These are phyloP conservation scores for Teratosphaeria destructans DNA, from an alignment of 2,329 filamentous ascomycete genomes.

Conservation along the genomic window DNA sequence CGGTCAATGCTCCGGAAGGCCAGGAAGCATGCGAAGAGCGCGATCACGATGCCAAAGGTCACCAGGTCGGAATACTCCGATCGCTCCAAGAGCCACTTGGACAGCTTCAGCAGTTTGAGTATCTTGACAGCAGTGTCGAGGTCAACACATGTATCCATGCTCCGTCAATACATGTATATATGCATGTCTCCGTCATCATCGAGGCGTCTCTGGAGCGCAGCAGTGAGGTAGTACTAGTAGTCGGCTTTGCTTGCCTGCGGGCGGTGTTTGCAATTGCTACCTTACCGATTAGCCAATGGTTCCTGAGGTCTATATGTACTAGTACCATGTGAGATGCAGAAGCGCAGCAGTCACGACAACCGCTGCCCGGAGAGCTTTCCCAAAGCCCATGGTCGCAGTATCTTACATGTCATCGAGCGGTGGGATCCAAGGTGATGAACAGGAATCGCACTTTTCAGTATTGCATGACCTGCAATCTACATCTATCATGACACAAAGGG, in stretches of 20 bases:
- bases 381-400: background rate
- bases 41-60: background rate
- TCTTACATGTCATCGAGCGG: background rate
- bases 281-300: background rate
- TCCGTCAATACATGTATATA: background rate
- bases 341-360: background rate
- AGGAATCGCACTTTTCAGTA: slow-evolving; percentile 2
- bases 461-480: slow-evolving; percentile 4
- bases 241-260: background rate
- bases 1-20: background rate
- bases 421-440: background rate
- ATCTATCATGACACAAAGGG: slow-evolving; percentile 7
- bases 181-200: background rate
- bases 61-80: background rate
- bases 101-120: background rate
- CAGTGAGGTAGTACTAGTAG: background rate
- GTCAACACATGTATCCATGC: background rate
- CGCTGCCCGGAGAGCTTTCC: background rate
- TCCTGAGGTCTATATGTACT: background rate
- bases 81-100: background rate
- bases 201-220: background rate
- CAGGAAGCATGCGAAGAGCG: background rate
- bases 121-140: background rate
- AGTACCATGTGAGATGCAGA: background rate
- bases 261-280: background rate